A percentile compares a stretch with the other conserved stretches of the same genome.
These are phyloP conservation scores for Raffaelea ambrosiae DNA, from an alignment of 2,329 filamentous ascomycete species.

Conservation along the genomic window DNA sequence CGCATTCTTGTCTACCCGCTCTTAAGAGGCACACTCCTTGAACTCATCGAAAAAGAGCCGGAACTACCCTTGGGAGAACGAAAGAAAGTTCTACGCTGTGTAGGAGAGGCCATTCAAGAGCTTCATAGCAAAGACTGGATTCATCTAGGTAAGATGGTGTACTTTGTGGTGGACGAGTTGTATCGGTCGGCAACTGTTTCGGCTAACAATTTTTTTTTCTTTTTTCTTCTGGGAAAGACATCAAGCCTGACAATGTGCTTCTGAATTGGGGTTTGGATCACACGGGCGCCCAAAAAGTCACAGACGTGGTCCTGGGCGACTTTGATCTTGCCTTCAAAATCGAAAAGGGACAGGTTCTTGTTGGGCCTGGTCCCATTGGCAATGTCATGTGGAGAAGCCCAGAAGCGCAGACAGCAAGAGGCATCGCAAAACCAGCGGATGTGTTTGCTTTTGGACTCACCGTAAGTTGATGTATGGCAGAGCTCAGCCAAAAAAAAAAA, in stretches of 20 bases:
- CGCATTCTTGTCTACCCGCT: neutral
- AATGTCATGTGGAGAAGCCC: neutral
- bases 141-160: neutral
- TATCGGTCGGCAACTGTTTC: neutral
- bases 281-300: neutral
- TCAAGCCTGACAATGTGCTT: neutral
- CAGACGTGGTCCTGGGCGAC: neutral
- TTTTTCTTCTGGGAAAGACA: neutral
- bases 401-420: neutral
- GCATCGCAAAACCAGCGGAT: neutral
- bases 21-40: neutral
- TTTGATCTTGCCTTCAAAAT: neutral
- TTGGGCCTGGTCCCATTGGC: neutral
- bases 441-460: neutral
- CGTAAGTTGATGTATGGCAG: neutral
- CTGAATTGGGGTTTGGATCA: neutral
- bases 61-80: neutral
- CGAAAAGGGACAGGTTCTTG: neutral
- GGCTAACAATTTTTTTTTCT: neutral
- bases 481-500: neutral
- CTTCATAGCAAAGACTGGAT: neutral
- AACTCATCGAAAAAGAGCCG: neutral
- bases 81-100: neutral
- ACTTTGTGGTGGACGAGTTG: neutral
- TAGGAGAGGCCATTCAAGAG: neutral